Percentiles rank a stretch among this genome's conserved stretches.
phyloP scores from a whole-genome alignment of 768 basidiomycete species.

The Daedaleopsis nitida region DNA sequence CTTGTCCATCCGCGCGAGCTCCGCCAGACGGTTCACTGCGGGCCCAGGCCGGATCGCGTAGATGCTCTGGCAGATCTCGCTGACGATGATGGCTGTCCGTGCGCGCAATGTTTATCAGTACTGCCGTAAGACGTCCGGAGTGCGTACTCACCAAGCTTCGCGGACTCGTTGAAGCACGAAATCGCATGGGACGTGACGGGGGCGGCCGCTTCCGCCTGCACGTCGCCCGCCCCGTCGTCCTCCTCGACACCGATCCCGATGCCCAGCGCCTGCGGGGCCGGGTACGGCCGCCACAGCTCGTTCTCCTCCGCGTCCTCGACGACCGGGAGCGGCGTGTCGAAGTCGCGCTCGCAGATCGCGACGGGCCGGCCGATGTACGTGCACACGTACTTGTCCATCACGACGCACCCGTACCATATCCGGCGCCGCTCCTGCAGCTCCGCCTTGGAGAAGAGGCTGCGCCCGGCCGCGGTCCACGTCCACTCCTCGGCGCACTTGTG shows the following conservation, averaged over 20 bases:
- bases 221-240: slow-evolving; percentile 26
- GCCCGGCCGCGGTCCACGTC: slow-evolving; percentile 67
- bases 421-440: slow-evolving; percentile 72
- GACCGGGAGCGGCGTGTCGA: slow-evolving; percentile 68
- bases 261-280: slow-evolving; percentile 33
- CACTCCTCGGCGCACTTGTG: slow-evolving; percentile 81
- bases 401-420: slow-evolving; percentile 78
- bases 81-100: slow-evolving; percentile 62
- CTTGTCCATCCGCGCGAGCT: slow-evolving; percentile 59
- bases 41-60: slow-evolving; percentile 66
- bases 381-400: slow-evolving; percentile 80
- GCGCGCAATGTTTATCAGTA: background rate
- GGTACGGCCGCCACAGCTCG: slow-evolving; percentile 53
- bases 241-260: no score
- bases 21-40: slow-evolving; percentile 54
- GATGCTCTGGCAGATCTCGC: slow-evolving; percentile 67
- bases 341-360: slow-evolving; percentile 74
- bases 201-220: slow-evolving; percentile 20
- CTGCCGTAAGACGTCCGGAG: slow-evolving; percentile 1
- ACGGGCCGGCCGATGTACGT: slow-evolving; percentile 80
- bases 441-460: slow-evolving; percentile 53
- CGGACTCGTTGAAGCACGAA: slow-evolving; percentile 80
- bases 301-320: slow-evolving; percentile 70
- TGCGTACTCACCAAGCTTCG: slow-evolving; percentile 59
- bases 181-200: slow-evolving; percentile 52